phyloP scores from a whole-genome alignment of 2,329 filamentous ascomycete genomes.

The Hymenoscyphus occultus region DNA sequence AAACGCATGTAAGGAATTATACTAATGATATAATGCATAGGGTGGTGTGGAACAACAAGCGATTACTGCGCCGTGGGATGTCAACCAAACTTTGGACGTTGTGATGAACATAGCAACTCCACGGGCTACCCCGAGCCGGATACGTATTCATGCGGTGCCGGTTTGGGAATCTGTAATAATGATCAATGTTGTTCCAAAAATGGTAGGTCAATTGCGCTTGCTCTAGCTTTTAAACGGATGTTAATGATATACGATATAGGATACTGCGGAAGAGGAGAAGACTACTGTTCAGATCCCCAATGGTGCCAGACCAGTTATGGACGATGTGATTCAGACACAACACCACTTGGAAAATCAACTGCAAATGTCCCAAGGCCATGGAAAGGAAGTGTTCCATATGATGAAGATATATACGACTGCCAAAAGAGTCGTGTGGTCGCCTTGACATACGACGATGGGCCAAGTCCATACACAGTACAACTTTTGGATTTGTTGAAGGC shows the following conservation, averaged over 20 bases:
- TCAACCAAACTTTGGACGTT: constrained; percentile 19
- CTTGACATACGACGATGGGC: constrained; percentile 65
- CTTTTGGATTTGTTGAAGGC: constrained; percentile 57
- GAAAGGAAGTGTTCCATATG: constrained; percentile 53
- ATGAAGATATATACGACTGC: constrained; percentile 55
- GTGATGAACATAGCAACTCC: background rate
- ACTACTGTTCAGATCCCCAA: constrained; percentile 25
- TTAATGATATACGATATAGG: constrained; percentile 9
- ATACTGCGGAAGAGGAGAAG: constrained; percentile 18
- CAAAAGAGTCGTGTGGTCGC: constrained; percentile 55
- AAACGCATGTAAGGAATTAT: background rate
- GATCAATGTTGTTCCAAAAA: background rate
- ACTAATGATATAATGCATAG: background rate
- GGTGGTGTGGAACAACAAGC: constrained; percentile 6
- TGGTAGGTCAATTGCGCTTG: background rate
- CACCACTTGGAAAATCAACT: constrained; percentile 53
- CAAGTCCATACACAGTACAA: constrained; percentile 55
- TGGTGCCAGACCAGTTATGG: constrained; percentile 24
- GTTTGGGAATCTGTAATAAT: constrained; percentile 16
- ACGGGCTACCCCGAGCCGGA: background rate
- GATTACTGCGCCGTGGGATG: constrained; percentile 17
- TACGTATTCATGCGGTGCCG: constrained; percentile 16
- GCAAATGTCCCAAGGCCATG: constrained; percentile 46
- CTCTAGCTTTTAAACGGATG: background rate
- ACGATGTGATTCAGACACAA: constrained; percentile 55